Base-by-base conservation (phyloP, 2,329 filamentous ascomycete species). In the Fusarium citri region DNA sequence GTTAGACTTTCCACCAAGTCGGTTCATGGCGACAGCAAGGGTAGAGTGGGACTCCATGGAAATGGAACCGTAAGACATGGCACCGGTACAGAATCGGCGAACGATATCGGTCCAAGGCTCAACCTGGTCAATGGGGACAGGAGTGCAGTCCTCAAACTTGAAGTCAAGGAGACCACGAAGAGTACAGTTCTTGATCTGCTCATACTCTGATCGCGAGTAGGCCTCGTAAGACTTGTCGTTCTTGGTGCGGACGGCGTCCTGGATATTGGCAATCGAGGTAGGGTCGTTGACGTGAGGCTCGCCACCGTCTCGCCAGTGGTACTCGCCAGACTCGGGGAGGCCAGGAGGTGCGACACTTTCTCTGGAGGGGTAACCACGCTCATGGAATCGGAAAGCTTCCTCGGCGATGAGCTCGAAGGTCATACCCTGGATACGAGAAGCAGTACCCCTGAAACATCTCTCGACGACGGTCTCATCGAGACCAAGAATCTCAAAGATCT, bases 51-150 rank as follows among this genome's bases (percentile, higher is more conserved):
- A 95, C 80, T 98, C 95, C 94, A 98, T 97, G 8, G 95, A 98
- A 76, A 98, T 98, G 42, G 95, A 98, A 49, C 95, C 95, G 78
- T 98, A 98, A 5, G 95, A 98, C 95, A 98, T 98, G 74, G 95
- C 95, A 79, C 95, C 95, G 41, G 95, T 98, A 76, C 95, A 96
- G 84, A 98, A 98, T 68, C 95, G 92, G 71, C 95, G 92, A 47
- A 98, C 95, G 75, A 98, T 98, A 76, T 98, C 94, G 5, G 95
- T 98, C 95, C 95, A 98, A 22, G 95, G 94, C 84, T 98, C 95
- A 62, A 98, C 95, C 81, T 98, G 94, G 74, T 98, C 95, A 72
- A 98, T 97, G 8, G 94, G 94, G 26, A 98, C 93, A 1, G 94
- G 89, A 18, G 87, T 89, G 72, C 89, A 87, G 72, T 96, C 92